These are phyloP conservation scores for Marvania coccoides DNA, from an alignment of 139 green algal species.

Conservation along the genomic window DNA sequence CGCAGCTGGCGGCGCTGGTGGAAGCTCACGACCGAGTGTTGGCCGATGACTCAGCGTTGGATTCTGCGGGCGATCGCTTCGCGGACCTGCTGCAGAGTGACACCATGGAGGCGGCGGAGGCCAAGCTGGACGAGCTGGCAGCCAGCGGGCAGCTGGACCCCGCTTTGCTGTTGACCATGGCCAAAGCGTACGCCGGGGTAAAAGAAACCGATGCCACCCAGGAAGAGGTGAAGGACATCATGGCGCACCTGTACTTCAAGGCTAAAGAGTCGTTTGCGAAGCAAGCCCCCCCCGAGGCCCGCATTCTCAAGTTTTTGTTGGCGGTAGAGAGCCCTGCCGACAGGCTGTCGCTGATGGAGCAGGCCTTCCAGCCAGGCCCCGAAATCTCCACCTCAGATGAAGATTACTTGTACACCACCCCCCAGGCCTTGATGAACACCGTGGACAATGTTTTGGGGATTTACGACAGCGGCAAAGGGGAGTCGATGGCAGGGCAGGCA, in stretches of 20 bases:
- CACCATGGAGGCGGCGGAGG: conserved; percentile 48
- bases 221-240: conserved; percentile 76
- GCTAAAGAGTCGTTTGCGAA: conserved; percentile 59
- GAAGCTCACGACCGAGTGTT: conserved; percentile 27
- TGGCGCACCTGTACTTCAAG: conserved; percentile 76
- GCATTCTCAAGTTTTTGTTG: conserved; percentile 79
- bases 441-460: conserved; percentile 53
- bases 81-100: conserved; percentile 25
- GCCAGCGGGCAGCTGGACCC: conserved; percentile 47
- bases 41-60: conserved; percentile 32
- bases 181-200: conserved; percentile 62
- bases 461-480: conserved; percentile 28
- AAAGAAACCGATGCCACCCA: conserved; percentile 63
- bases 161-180: conserved; percentile 74
- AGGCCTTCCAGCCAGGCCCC: conserved; percentile 55
- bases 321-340: conserved; percentile 42
- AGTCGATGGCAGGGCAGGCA: conserved; percentile 45
- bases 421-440: conserved; percentile 35
- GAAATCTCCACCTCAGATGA: conserved; percentile 16
- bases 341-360: conserved; percentile 29
- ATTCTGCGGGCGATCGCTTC: conserved; percentile 28
- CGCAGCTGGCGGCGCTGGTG: conserved; percentile 33
- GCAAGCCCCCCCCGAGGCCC: conserved; percentile 61
- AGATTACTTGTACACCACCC: conserved; percentile 48
- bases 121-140: conserved; percentile 66